These are phyloP conservation scores for Corniculantispora saksenae DNA, from an alignment of 2,329 filamentous ascomycete species.

Conservation along the genomic window DNA sequence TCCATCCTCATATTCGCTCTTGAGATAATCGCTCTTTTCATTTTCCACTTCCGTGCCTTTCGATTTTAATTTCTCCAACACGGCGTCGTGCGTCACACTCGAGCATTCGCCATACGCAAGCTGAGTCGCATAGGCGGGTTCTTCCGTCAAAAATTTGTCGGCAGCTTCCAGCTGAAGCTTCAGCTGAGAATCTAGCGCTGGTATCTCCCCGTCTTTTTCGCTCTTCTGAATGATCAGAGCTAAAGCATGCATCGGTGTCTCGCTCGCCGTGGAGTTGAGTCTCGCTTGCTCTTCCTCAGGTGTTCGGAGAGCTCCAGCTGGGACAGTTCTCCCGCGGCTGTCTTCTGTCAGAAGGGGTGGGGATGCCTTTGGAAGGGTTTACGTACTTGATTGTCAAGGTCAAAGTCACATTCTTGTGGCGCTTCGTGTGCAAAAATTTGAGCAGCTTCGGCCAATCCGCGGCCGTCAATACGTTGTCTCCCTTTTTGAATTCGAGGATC, in stretches of 20 bases:
- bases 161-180: slow-evolving; percentile 28
- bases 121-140: slow-evolving; percentile 30
- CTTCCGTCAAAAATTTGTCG: slow-evolving; percentile 29
- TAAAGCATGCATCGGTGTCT: not conserved
- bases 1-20: slow-evolving; percentile 33
- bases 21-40: slow-evolving; percentile 26
- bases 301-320: not conserved
- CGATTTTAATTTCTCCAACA: slow-evolving; percentile 27
- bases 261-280: not conserved
- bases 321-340: not conserved
- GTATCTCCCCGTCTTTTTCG: slow-evolving; percentile 15
- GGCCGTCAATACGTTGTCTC: slow-evolving; percentile 30
- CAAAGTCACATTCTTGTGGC: slow-evolving; percentile 26
- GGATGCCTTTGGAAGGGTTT: not conserved
- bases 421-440: slow-evolving; percentile 25
- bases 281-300: not conserved
- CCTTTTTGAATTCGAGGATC: slow-evolving; percentile 38
- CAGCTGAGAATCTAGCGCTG: slow-evolving; percentile 21
- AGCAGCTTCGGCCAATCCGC: slow-evolving; percentile 33
- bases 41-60: slow-evolving; percentile 29
- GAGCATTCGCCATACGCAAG: slow-evolving; percentile 32
- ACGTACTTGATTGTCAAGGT: slow-evolving; percentile 28
- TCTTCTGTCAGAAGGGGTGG: not conserved
- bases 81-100: slow-evolving; percentile 25
- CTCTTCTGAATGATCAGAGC: slow-evolving; percentile 9